Percentiles rank a stretch among this genome's conserved stretches.
These are phyloP conservation scores for Fusarium citri DNA, from an alignment of 2,329 filamentous ascomycete species.

Conservation along the genomic window DNA sequence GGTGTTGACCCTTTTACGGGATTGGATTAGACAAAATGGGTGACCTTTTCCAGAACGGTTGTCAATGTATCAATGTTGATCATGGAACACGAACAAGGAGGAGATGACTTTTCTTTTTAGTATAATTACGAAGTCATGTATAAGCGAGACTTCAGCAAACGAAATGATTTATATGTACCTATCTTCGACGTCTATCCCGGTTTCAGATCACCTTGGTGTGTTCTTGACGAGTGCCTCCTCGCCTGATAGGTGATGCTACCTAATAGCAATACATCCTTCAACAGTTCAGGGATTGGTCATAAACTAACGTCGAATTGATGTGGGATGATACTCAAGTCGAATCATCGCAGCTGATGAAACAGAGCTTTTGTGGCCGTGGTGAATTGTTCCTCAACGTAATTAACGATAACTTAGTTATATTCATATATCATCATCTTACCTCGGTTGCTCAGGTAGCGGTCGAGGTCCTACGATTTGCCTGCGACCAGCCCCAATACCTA, in stretches of 20 bases:
- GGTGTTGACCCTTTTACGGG: constrained; percentile 13
- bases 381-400: background rate
- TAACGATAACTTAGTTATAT: constrained; percentile 4
- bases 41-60: constrained; percentile 3
- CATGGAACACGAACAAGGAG: background rate
- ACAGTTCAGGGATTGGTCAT: background rate
- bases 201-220: background rate
- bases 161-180: background rate
- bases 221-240: background rate
- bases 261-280: background rate
- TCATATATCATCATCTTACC: constrained; percentile 29
- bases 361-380: background rate
- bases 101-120: background rate
- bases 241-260: background rate
- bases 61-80: constrained; percentile 7
- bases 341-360: background rate
- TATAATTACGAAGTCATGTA: constrained; percentile 10
- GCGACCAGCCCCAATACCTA: constrained; percentile 76
- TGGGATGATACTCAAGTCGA: background rate
- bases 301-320: background rate
- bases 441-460: constrained; percentile 65
- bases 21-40: constrained; percentile 31
- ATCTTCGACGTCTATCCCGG: background rate
- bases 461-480: constrained; percentile 84
- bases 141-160: constrained; percentile 5